Conservation (phyloP, 441 rosid species). For the Jatropha multifida region DNA sequence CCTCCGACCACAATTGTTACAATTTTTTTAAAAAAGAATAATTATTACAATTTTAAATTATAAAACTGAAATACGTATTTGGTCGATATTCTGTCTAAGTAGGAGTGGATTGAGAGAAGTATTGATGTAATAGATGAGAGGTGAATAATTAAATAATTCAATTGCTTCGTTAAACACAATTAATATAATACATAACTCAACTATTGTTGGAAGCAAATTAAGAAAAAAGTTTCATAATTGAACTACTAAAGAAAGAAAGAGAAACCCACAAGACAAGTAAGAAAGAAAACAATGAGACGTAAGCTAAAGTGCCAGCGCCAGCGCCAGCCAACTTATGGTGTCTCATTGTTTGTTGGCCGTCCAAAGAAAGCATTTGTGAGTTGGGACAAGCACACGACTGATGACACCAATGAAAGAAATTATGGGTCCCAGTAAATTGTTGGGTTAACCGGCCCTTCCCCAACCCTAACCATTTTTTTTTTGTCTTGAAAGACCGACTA, state of each 20-base stretch:
- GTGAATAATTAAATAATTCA: neutral
- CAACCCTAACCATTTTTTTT: neutral
- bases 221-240: neutral
- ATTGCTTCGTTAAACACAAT: neutral
- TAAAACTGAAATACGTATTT: no score
- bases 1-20: no score
- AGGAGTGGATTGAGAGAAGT: no score
- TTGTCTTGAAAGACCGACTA: neutral
- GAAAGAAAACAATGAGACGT: neutral
- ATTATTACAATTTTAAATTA: no score
- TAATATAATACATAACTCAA: no score
- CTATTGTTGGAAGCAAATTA: no score
- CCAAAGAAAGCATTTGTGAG: constrained; percentile 24
- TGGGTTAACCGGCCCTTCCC: constrained; percentile 16
- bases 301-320: no score
- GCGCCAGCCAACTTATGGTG: constrained; percentile 21
- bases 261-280: neutral
- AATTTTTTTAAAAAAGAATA: no score
- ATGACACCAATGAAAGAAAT: constrained; percentile 17
- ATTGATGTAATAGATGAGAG: neutral
- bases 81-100: no score
- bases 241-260: neutral
- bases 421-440: constrained; percentile 21
- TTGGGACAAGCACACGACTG: constrained; percentile 22
- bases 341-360: constrained; percentile 65